Base-by-base conservation (phyloP, 768 basidiomycete genomes). In the Gelatoporia subvermispora region DNA sequence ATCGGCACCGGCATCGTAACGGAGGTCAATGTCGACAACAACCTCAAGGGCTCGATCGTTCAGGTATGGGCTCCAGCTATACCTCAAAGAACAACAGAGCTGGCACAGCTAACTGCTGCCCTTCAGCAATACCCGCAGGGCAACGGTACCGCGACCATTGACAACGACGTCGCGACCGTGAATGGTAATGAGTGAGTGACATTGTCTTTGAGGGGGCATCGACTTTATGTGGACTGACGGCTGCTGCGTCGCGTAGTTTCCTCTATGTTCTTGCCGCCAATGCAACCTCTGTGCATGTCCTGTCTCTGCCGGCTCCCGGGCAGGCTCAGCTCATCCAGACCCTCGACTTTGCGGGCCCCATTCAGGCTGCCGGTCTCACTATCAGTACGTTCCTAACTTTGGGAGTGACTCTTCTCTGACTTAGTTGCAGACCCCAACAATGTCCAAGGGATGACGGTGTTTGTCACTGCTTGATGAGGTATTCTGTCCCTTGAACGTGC, bases 11-110 rank as follows among this genome's bases (percentile, higher is more conserved):
- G 54, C 35, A 58, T 42, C n/a, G 60, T 68, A 35, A 77, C 75
- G 3, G 77, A 78, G 62, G 69, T 76, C 39, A 65, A 69, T 43
- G 68, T 79, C 45, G 71, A 74, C 55, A 58, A 65, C 48, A 72
- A 75, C 52, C 62, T 78, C 39, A 68, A 68, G 48, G 71, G 65
- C 8, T 60, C 66, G 17, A 69, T 78, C 39, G 73, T 76, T 35
- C 69, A 68, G 62, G 72, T 69, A 28, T 21, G 60, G 57, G 13
- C 15, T 13, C 5, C 5, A 4, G 2, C 7, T 13, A 31, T 31
- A 31, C 28, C 13, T 13, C 5, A 31, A 13, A 5, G 13, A 31
- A 13, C 28, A 31, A 7, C 7, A 13, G 15, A 13, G 18, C 3
- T 25, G 17, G 16, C 24, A n/a, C 43, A 5, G 40, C 43, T 4